Evolutionary conservation across 2,329 filamentous ascomycete species (phyloP), one percentile per base, ranked within the genome.

Genomic region (Alternaria consortialis): DNA sequence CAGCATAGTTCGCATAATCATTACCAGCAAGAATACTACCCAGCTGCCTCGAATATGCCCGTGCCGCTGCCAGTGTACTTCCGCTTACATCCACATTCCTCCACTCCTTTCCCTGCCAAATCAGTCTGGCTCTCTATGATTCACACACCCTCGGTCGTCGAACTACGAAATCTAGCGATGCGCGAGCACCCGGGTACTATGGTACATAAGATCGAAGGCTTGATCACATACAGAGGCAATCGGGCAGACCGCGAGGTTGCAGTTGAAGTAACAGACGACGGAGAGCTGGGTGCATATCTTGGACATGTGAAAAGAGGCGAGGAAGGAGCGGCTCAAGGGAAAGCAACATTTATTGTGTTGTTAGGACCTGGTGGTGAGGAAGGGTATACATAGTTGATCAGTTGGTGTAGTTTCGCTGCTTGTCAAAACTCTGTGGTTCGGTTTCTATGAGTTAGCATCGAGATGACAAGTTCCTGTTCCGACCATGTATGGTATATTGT

Each of bases 261-360:
- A 15, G 85, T 91, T 70, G 80, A 84, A 56, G 89, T 94, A 68
- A 88, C 89, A 56, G 84, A 88, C 40, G 90, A 94, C 68, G 86
- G 88, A 63, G 91, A 94, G 79, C 76, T 95, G 63, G 85, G 85
- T 60, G 89, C 89, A 0, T 94, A 94, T 77, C 77, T 95, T 66
- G 83, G 85, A 47, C 89, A 91, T 73, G 82, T 90, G 27, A 58
- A 47, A 39, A 63, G 53, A 12, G 56, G 42, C 1, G 58, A 42
- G 3, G 27, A 31, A 17, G 58, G 47, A 6, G 36, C 29, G 80
- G 86, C 65, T 83, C 84, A 80, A 37, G 78, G 81, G 72, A 87
- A 87, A 71, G 83, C 83, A 13, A 84, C 81, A 6, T 87, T 89
- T 75, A 72, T 82, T 13, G 81, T 85, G 12, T 20, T 72, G 50